Base-by-base conservation (phyloP, 306 rosid species). In the Senna siamea region DNA sequence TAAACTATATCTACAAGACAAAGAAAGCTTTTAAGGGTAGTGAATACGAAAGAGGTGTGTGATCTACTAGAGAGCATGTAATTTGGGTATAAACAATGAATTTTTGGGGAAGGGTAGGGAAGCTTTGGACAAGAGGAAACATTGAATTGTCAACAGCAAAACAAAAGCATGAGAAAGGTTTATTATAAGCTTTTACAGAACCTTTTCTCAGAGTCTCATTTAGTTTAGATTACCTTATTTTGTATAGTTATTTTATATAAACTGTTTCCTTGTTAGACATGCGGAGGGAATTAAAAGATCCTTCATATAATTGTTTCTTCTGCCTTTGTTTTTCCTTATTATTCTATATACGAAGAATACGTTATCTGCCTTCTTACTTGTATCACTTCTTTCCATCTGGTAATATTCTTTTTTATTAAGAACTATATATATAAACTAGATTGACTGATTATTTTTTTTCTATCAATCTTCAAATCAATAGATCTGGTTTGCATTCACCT, bases 191-290 rank as follows among this genome's bases (percentile, higher is more conserved):
- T 14, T 66, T 52, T 68, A 61, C 41, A 28, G 32, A 74, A 38
- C 43, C 55, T 50, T 19, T 55, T 40, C 37, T 68, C 35, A 14
- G 46, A 75, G 50, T 68, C 50, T 68, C 51, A 47, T 46, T 55
- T 68, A 46, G 75, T 34, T 11, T 60, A 20, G 1, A 34, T 65
- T 46, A 5, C 6, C 50, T 44, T 64, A 26, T 23, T 30, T 59
- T 9, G 65, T 53, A 19, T 30, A 40, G 15, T 14, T 41, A 15
- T 52, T 12, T 26, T 41, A 40, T 18, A 32, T 47, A 34, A 34
- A 58, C 50, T 50, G 15, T 14, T 47, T 47, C 53, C 19, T 47
- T 15, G 19, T 47, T 47, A 15, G 53, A 47, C 53, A 15, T 15
- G 8, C 19, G 0, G 19, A 15, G 2, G 53, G 18, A 47, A 47